Conservation (phyloP, 345 rosid species). For the Rhodamnia rubescens region DNA sequence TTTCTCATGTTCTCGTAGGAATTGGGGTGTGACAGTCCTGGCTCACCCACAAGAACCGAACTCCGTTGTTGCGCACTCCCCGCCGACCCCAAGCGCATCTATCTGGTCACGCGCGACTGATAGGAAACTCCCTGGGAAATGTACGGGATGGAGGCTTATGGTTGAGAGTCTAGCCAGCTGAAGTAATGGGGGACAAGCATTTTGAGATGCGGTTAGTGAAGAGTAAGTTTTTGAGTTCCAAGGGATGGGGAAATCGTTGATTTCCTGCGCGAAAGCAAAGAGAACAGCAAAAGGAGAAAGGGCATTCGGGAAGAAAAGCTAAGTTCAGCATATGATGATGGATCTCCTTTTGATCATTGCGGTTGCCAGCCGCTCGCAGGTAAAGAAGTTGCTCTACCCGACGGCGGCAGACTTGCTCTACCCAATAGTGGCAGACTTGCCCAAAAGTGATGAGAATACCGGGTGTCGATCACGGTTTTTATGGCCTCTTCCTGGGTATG, state of each 20-base stretch:
- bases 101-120: conserved; percentile 16
- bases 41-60: conserved; percentile 25
- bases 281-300: background rate
- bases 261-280: no score
- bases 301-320: background rate
- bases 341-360: no score
- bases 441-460: no score
- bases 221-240: background rate
- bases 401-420: no score
- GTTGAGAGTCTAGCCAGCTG: conserved; percentile 27
- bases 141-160: conserved; percentile 16
- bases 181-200: background rate
- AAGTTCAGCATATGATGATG: background rate
- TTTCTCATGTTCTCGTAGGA: no score
- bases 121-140: conserved; percentile 25
- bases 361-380: no score
- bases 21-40: conserved; percentile 5
- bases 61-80: conserved; percentile 11
- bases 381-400: no score
- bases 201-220: background rate
- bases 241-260: background rate
- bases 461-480: no score
- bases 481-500: no score
- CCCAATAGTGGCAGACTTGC: no score
- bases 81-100: conserved; percentile 16